Base-by-base conservation (phyloP, 352 stramenopile genomes). In the Thraustochytrium striatum region DNA sequence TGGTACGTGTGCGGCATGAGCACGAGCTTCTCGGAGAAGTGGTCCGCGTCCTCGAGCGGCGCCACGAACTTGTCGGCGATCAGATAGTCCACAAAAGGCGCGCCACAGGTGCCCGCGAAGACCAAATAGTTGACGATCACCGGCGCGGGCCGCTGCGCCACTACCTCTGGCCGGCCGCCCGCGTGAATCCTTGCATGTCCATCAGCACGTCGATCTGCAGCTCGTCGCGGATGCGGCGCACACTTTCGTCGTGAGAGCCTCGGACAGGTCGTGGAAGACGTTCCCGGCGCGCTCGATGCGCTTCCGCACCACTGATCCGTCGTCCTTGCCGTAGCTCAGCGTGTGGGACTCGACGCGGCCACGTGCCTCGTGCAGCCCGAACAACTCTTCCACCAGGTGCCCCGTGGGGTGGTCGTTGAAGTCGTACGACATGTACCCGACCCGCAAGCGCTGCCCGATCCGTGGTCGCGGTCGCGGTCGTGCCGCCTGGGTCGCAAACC, bases 111-210 rank as follows among this genome's bases (percentile, higher is more conserved):
- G 25, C 92, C 92, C 0, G 92, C 91, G 81, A 89, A 97, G 2
- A 91, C 92, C 1, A 97, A 78, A 65, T 96, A 97, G 41, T 93
- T 96, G 43, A 96, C 87, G 5, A 91, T 68, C 5, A 96, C 83
- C 9, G 58, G 1, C 69, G 83, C n/a, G 83, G 91, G 0, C 88
- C 91, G 0, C 83, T 80, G 21, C 91, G 80, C 3, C 57, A 7
- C 85, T 85, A 52, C 62, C 30, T 57, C 72, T 41, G 88, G 61
- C 44, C 93, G 85, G 2, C 87, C 87, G 2, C 91, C 28, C 90
- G 91, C 2, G 92, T 97, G 72, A 95, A 90, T 1, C 84, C 89
- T 88, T 96, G 95, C 69, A 97, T 87, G 57, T 97, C 92, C 7
- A 97, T 83, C 11, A 96, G 57, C 32, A 97, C 83, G 57, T 97